phyloP scores from a whole-genome alignment of 495 filamentous ascomycete genomes.

The Hypomontagnella submonticulosa region DNA sequence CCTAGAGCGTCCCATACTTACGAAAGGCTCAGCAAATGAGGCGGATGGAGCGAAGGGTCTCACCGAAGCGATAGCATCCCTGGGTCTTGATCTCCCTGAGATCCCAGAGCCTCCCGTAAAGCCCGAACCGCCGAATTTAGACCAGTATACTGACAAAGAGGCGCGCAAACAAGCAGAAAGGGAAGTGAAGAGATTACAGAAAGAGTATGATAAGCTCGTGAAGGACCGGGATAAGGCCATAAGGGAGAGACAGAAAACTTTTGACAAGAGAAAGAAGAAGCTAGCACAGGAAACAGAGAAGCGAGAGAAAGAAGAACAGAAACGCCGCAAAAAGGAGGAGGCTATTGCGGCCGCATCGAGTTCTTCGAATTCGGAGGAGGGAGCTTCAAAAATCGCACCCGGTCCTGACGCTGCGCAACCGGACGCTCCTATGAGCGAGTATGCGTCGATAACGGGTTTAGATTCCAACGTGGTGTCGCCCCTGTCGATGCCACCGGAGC shows the following conservation, averaged over 20 bases:
- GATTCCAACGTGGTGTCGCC: conserved; percentile 2
- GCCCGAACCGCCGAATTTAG: conserved; percentile 60
- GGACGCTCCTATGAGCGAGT: conserved; percentile 23
- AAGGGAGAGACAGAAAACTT: conserved; percentile 66
- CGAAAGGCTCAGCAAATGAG: conserved; percentile 10
- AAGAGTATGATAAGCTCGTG: conserved; percentile 68
- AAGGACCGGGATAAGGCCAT: conserved; percentile 72
- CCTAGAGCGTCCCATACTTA: background rate
- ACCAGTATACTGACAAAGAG: conserved; percentile 66
- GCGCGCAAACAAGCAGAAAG: conserved; percentile 72
- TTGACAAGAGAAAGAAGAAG: conserved; percentile 66
- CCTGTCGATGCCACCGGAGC: conserved; percentile 7
- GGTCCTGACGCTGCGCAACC: conserved; percentile 31
- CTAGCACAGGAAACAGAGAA: conserved; percentile 59
- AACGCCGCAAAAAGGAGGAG: conserved; percentile 51
- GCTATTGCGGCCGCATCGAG: conserved; percentile 33
- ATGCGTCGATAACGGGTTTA: conserved; percentile 15
- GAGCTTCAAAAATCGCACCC: conserved; percentile 34
- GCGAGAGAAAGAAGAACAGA: conserved; percentile 51
- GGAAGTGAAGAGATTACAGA: conserved; percentile 65
- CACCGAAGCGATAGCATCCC: conserved; percentile 27
- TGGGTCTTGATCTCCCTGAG: conserved; percentile 51
- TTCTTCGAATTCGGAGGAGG: conserved; percentile 35
- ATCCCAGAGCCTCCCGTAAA: conserved; percentile 57
- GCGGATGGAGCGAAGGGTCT: conserved; percentile 23